A percentile compares a stretch with the other conserved stretches of the same genome.
Conservation (phyloP, 106 monocot species). For the Cymbidium sinense region DNA sequence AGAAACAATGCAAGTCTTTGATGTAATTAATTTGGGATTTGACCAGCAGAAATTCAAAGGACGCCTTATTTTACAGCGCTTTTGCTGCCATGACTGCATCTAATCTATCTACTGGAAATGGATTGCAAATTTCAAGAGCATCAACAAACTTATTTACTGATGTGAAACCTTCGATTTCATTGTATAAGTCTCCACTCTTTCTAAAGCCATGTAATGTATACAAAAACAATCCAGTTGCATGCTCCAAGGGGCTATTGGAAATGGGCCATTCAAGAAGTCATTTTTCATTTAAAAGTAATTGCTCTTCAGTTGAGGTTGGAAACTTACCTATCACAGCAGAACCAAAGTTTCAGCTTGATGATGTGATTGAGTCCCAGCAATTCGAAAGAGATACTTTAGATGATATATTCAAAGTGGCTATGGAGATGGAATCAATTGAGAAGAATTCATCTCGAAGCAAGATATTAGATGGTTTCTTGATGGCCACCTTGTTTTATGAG, state of each 20-base stretch:
- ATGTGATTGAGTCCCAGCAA: constrained; percentile 94
- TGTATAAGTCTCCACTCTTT: not conserved
- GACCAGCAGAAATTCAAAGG: not conserved
- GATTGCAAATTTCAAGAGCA: constrained; percentile 1
- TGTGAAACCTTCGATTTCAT: not conserved
- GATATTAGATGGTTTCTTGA: constrained; percentile 72
- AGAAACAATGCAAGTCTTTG: not conserved
- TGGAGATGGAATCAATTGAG: constrained; percentile 83
- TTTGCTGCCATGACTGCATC: not conserved
- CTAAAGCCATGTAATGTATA: not conserved
- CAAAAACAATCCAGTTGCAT: not conserved
- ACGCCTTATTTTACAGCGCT: not conserved
- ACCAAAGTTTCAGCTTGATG: constrained; percentile 64
- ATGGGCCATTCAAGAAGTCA: not conserved
- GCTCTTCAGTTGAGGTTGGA: constrained; percentile 11
- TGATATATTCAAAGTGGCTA: constrained; percentile 76
- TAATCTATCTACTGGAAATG: not conserved
- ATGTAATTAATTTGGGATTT: not conserved
- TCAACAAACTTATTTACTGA: not conserved
- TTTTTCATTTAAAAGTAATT: not conserved
- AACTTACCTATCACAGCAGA: constrained; percentile 8
- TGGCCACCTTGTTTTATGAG: constrained; percentile 98
- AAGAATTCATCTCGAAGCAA: constrained; percentile 40
- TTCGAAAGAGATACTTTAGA: constrained; percentile 65
- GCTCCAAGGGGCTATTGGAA: not conserved